Conservation (phyloP, 345 rosid genomes). For the Mercurialis annua region DNA sequence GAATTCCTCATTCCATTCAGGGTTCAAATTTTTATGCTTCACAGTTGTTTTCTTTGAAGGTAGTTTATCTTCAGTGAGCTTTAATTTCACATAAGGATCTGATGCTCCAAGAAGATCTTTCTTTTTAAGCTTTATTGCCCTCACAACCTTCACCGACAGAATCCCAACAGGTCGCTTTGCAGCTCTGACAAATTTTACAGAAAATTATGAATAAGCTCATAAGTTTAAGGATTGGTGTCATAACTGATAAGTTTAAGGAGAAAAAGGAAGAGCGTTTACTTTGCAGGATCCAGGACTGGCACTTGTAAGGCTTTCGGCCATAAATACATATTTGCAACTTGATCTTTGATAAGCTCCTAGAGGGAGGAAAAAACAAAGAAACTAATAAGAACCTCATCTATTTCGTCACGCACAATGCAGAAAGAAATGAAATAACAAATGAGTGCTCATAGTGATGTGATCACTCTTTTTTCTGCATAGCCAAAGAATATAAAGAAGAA, state of each 20-base stretch:
- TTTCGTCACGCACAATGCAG: neutral
- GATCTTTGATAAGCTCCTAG: conserved; percentile 92
- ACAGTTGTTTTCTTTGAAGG: conserved; percentile 88
- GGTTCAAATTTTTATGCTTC: conserved; percentile 85
- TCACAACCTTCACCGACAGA: conserved; percentile 69
- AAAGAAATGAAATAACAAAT: neutral
- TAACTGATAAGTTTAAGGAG: conserved; percentile 2
- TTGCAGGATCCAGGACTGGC: conserved; percentile 71
- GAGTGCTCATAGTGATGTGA: neutral
- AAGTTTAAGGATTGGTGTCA: neutral
- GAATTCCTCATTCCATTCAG: conserved; percentile 95
- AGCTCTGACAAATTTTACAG: conserved; percentile 51
- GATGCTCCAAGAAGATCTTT: conserved; percentile 89
- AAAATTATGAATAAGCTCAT: neutral
- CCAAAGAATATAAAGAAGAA: neutral
- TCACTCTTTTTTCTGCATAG: neutral
- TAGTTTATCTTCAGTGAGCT: conserved; percentile 72
- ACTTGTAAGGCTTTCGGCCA: conserved; percentile 89
- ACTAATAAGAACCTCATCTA: neutral
- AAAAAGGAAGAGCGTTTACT: conserved; percentile 39
- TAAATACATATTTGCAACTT: conserved; percentile 90
- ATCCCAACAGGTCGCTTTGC: conserved; percentile 81
- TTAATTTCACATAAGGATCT: conserved; percentile 89
- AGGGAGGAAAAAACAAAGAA: neutral
- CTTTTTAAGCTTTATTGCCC: conserved; percentile 75